Base-by-base conservation (phyloP, 140 eudicot species). In the Oenanthe javanica region DNA sequence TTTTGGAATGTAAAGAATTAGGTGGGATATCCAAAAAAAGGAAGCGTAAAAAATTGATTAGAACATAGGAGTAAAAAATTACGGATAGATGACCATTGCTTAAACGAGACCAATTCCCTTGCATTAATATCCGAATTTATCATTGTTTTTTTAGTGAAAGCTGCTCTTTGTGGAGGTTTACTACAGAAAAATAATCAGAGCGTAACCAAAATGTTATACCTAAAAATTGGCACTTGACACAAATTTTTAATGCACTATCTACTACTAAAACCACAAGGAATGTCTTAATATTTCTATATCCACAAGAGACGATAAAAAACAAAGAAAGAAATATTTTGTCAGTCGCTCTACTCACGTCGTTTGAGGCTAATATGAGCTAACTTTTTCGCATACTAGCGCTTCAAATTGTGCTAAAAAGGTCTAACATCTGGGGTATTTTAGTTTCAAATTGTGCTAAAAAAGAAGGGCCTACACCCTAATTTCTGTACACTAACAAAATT, bases 401-500 rank as follows among this genome's bases (percentile, higher is more conserved):
- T 61, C 69, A n/a, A n/a, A 19, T 59, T 61, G 38, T 61, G 69
- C 69, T 61, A 61, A n/a, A 10, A 23, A n/a, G 36, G 69, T 61
- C 69, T 61, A n/a, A 61, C 27, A n/a, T 21, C n/a, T 61, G n/a
- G 36, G 69, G 36, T 61, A 61, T 61, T n/a, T 61, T 61, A 0
- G 69, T 61, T 61, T n/a, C 15, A 0, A 61, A n/a, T n/a, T 61
- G 69, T n/a, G 69, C 69, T 61, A 59, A 19, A 59, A 54, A 61
- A 42, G 45, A 61, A 61, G 69, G 69, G 69, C 14, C 69, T 61
- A 61, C 5, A 61, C 69, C 75, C 85, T 77, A 77, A 80, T 81
- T 82, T 79, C 92, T 91, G 89, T 91, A 91, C 94, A 91, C 78
- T 85, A 85, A 21, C 69, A 61, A n/a, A 61, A 8, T 9, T 61